Percentiles rank a stretch among this genome's conserved stretches.
Conservation (phyloP, 805 yeast species). For the Ogataea saltuana region DNA sequence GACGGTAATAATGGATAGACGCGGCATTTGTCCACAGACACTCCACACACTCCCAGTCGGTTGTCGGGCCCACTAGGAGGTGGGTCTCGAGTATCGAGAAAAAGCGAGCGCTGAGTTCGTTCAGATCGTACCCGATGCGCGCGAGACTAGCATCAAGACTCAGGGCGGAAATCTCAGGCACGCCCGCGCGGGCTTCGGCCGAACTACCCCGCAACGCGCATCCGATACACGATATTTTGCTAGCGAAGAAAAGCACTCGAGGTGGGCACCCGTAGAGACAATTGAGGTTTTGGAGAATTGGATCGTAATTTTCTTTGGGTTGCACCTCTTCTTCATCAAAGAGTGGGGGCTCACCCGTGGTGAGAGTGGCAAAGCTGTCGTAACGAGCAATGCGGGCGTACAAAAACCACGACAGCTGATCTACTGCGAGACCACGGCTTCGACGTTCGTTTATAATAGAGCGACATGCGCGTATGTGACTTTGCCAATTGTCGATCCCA, state of each 20-base stretch:
- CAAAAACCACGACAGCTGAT: slow-evolving; percentile 14
- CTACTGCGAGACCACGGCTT: neutral
- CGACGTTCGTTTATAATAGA: slow-evolving; percentile 12
- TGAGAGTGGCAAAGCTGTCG: slow-evolving; percentile 15
- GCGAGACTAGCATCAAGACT: too few relatives aligned
- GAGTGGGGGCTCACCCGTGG: slow-evolving; percentile 13
- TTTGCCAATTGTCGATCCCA: slow-evolving; percentile 13
- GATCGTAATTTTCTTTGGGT: slow-evolving; percentile 7
- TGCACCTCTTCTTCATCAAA: slow-evolving; percentile 10
- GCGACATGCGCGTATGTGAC: slow-evolving; percentile 12
- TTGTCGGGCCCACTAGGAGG: neutral
- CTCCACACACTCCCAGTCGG: slow-evolving; percentile 15
- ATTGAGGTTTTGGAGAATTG: slow-evolving; percentile 7
- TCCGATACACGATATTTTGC: slow-evolving; percentile 10
- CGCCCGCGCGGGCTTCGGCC: neutral
- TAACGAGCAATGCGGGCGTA: slow-evolving; percentile 12
- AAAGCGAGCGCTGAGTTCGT: slow-evolving; percentile 4
- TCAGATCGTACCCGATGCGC: slow-evolving; percentile 8
- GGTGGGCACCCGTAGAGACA: slow-evolving; percentile 13
- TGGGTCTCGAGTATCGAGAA: slow-evolving; percentile 2
- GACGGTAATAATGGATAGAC: slow-evolving; percentile 14
- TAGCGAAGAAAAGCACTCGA: slow-evolving; percentile 7
- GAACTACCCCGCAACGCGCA: slow-evolving; percentile 1
- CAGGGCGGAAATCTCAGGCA: too few relatives aligned
- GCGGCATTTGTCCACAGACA: slow-evolving; percentile 13